These are phyloP conservation scores for Apodospora peruviana DNA, from an alignment of 495 filamentous ascomycete genomes.

Conservation along the genomic window DNA sequence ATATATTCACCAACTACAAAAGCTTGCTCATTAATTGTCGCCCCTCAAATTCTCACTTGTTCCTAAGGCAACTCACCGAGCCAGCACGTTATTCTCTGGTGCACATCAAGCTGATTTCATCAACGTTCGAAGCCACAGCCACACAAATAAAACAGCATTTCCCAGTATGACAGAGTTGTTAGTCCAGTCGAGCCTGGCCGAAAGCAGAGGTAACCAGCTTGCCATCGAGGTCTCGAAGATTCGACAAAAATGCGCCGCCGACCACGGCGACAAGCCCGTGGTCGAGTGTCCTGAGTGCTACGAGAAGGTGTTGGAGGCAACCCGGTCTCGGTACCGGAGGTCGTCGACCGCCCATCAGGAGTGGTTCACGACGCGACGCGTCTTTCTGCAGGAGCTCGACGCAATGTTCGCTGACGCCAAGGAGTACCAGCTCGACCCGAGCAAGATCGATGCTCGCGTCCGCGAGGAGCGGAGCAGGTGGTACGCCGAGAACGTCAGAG, in stretches of 20 bases:
- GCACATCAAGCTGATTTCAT: too few species aligned
- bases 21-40: too few species aligned
- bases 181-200: slow-evolving; percentile 17
- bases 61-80: too few species aligned
- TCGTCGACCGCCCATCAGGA: slow-evolving; percentile 21
- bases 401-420: slow-evolving; percentile 32
- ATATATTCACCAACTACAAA: too few species aligned
- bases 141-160: too few species aligned
- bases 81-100: too few species aligned
- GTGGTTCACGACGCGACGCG: slow-evolving; percentile 36
- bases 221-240: slow-evolving; percentile 10
- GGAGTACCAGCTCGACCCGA: slow-evolving; percentile 28
- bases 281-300: slow-evolving; percentile 35
- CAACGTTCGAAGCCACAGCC: too few species aligned
- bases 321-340: slow-evolving; percentile 30
- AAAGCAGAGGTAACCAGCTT: slow-evolving; percentile 13
- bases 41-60: too few species aligned
- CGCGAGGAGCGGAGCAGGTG: slow-evolving; percentile 36
- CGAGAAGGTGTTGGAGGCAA: slow-evolving; percentile 28
- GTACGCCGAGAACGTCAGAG: slow-evolving; percentile 33
- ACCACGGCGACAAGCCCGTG: slow-evolving; percentile 17
- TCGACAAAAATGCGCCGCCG: slow-evolving; percentile 15
- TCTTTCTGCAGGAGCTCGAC: slow-evolving; percentile 36
- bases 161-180: slow-evolving; percentile 16
- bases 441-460: slow-evolving; percentile 34